Base-by-base conservation (phyloP, 495 filamentous ascomycete genomes). In the Tuber borchii region DNA sequence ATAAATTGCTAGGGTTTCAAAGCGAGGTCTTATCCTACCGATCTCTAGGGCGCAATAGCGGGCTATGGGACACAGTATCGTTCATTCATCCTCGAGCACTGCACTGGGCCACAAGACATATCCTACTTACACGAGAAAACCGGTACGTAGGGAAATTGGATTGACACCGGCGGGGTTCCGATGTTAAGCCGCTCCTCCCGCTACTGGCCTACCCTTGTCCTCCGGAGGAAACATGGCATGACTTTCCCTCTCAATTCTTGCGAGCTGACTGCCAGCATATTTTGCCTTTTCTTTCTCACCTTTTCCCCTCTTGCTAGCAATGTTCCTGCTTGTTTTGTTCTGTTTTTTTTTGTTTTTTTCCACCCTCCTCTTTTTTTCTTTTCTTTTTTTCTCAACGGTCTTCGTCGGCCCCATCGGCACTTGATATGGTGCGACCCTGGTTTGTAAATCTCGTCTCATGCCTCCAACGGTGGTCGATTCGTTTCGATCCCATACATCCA, bases 61-160 rank as follows among this genome's bases (percentile, higher is more conserved):
- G 42, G 2, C 4, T 43, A 43, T 43, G 42, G 42, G 42, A 61
- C 26, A 61, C 51, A 31, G 0, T 31, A 61, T 26, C 51, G 3
- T 31, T n/a, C 51, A 26, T 16, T 61, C n/a, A 31, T 16, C 51
- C n/a, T 61, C 51, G n/a, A 61, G 51, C n/a, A 61, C 51, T 16
- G 26, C 26, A 31, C 51, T 16, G 26, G 2, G n/a, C 26, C 26
- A 0, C 51, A 61, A n/a, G 51, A 31, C 12, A 61, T 61, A 61
- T 61, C 51, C 1, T 31, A 61, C 51, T 14, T 31, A 61, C n/a
- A 31, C n/a, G 26, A 61, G 14, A 31, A 26, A 61, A 31, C n/a
- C 51, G 51, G 51, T 61, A 61, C 10, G 51, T 61, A 61, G 51
- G 51, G 51, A 61, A 61, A 61, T 61, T 61, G 51, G 51, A 61